Evolutionary conservation across 495 filamentous ascomycete species (phyloP), one percentile per base, ranked within the genome.

Genomic region (Bathelium albidoporum): DNA sequence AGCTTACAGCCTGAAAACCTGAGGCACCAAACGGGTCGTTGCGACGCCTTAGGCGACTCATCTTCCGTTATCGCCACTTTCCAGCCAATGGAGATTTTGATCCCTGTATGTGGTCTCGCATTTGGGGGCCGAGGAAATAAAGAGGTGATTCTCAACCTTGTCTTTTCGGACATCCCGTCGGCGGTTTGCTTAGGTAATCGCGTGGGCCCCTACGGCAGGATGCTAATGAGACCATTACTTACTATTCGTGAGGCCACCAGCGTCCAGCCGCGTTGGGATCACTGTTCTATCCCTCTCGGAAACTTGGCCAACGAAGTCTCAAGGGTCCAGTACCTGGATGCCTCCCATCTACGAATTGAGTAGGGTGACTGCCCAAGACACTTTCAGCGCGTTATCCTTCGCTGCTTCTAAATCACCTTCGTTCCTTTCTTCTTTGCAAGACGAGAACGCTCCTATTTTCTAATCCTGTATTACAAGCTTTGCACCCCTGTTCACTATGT

Each of bases 241-340:
- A 7, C 16, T 41, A 41, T 16, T 41, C 36, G 36, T 41, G 36
- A 66, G 45, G n/a, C n/a, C n/a, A 32, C 66, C 67, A 11, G 68
- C 52, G 60, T 70, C 71, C 44, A 73, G 26, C 32, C 65, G 65
- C 62, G 24, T 62, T 68, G 28, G 67, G 59, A 18, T 60, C 64
- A 16, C n/a, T 14, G 41, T 70, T 70, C n/a, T 28, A 65, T 32
- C n/a, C 63, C 53, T 18, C 24, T 53, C 16, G 68, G 62, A 1
- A 64, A 60, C 14, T 49, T 60, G 34, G 67, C 58, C 22, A 16
- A 41, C 36, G 36, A 41, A 41, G 36, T 41, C 36, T 41, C 36
- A 16, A 7, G 36, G 36, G 36, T 41, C 36, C 16, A 41, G 16
- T 41, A 41, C 16, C 36, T 41, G 36, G 36, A 41, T 41, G 16